Evolutionary conservation across 2,329 filamentous ascomycete species (phyloP).

Genomic region (Alternaria sp.): DNA sequence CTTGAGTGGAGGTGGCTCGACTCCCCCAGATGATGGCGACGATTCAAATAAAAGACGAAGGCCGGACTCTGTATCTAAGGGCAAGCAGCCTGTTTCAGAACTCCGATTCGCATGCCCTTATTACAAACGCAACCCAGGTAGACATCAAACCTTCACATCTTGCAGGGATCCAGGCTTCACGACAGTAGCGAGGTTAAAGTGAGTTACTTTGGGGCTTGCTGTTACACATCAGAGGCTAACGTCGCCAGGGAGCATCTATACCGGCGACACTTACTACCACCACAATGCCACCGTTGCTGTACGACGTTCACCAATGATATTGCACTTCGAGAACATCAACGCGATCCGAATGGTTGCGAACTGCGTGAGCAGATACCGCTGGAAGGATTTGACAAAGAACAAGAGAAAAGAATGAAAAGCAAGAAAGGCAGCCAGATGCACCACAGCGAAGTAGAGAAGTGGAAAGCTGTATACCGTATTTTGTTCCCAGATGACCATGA

Average conservation of each 20-base stretch:
- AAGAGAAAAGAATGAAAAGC: slow-evolving; percentile 36
- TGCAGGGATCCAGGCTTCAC: not conserved
- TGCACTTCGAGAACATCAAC: slow-evolving; percentile 33
- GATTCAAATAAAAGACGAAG: not conserved
- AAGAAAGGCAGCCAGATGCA: slow-evolving; percentile 31
- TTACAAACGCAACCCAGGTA: not conserved
- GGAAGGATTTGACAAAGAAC: slow-evolving; percentile 37
- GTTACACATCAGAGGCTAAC: not conserved
- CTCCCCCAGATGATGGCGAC: not conserved
- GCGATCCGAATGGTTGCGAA: slow-evolving; percentile 31
- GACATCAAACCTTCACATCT: not conserved
- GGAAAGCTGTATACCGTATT: slow-evolving; percentile 35
- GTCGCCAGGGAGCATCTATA: not conserved
- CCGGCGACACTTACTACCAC: slow-evolving; percentile 31
- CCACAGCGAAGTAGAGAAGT: slow-evolving; percentile 36
- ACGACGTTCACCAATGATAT: slow-evolving; percentile 30
- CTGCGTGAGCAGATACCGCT: slow-evolving; percentile 28
- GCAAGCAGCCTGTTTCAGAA: not conserved
- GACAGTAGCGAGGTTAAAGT: not conserved
- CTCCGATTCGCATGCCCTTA: not conserved
- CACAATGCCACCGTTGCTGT: slow-evolving; percentile 37
- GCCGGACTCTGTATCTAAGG: not conserved
- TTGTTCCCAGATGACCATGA: slow-evolving; percentile 36
- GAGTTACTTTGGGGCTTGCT: not conserved
- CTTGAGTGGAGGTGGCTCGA: not conserved